Percentiles rank a stretch among this genome's conserved stretches.
phyloP scores from a whole-genome alignment of 2,329 filamentous ascomycete genomes.

The Exophiala oligosperma region DNA sequence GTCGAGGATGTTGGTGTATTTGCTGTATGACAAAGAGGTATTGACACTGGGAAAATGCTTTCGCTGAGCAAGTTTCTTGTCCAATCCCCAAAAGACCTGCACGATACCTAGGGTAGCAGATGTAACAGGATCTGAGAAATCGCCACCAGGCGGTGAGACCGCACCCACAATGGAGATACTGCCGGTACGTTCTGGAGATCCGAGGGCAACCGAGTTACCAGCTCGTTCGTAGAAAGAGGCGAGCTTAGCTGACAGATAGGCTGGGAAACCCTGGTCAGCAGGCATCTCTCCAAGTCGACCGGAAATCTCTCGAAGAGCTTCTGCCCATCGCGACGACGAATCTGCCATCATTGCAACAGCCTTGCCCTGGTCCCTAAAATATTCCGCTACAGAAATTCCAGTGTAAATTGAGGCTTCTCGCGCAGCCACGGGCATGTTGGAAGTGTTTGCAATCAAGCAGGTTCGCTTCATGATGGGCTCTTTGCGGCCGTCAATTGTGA shows the following conservation, averaged over 20 bases:
- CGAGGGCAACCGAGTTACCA: slow-evolving; percentile 79
- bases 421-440: slow-evolving; percentile 98
- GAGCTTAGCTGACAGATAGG: slow-evolving; percentile 93
- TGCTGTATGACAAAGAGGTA: slow-evolving; percentile 90
- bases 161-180: slow-evolving; percentile 98
- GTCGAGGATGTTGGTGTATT: slow-evolving; percentile 87
- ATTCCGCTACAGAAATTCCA: slow-evolving; percentile 90
- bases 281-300: slow-evolving; percentile 99
- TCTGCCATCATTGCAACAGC: slow-evolving; percentile 99
- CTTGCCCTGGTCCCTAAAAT: slow-evolving; percentile 96
- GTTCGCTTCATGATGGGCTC: slow-evolving; percentile 99
- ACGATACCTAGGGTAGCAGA: slow-evolving; percentile 92
- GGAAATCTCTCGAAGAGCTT: slow-evolving; percentile 97
- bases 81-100: slow-evolving; percentile 98
- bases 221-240: slow-evolving; percentile 99
- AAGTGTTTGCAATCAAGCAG: slow-evolving; percentile 96
- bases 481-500: slow-evolving; percentile 88
- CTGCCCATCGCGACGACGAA: slow-evolving; percentile 96
- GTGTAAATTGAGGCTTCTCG: slow-evolving; percentile 99
- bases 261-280: slow-evolving; percentile 98
- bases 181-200: slow-evolving; percentile 82
- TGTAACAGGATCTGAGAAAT: slow-evolving; percentile 98
- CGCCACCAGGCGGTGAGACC: slow-evolving; percentile 94
- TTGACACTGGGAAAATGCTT: slow-evolving; percentile 99
- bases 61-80: slow-evolving; percentile 98